A percentile compares a stretch with the other conserved stretches of the same genome.
These are phyloP conservation scores for Hyphopichia wangnamkhiaoensis DNA, from an alignment of 1,139 yeast species.

Conservation along the genomic window DNA sequence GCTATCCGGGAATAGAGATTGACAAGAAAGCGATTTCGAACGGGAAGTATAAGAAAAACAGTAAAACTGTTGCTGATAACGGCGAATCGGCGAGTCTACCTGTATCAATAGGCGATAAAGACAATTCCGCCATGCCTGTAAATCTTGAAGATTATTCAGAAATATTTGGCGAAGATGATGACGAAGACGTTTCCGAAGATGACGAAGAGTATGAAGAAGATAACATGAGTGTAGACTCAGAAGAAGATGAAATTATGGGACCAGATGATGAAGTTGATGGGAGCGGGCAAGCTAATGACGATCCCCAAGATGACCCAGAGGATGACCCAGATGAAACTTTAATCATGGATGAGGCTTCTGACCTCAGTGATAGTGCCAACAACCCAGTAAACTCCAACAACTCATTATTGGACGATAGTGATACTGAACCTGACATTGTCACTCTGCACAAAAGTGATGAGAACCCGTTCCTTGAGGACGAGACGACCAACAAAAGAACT, in stretches of 20 bases:
- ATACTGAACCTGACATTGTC: neutral
- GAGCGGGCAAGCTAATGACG: too few relatives aligned
- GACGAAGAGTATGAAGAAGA: slow-evolving; percentile 13
- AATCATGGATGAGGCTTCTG: neutral
- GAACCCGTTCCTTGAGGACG: neutral
- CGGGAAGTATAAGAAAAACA: too few relatives aligned
- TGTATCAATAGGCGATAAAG: too few relatives aligned
- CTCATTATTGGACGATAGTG: neutral
- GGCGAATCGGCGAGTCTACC: too few relatives aligned
- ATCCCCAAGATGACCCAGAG: neutral
- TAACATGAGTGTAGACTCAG: neutral
- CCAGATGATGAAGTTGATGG: slow-evolving; percentile 8
- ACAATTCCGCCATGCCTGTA: neutral
- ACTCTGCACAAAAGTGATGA: neutral
- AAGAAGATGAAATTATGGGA: too few relatives aligned
- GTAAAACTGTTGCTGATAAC: too few relatives aligned
- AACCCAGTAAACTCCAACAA: too few relatives aligned
- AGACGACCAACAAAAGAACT: too few relatives aligned
- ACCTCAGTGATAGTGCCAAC: too few relatives aligned
- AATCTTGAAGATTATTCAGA: slow-evolving; percentile 5
- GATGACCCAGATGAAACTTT: slow-evolving; percentile 2
- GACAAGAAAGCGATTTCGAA: slow-evolving; percentile 9
- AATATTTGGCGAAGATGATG: slow-evolving; percentile 11
- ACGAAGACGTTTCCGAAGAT: slow-evolving; percentile 9
- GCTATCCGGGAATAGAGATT: slow-evolving; percentile 32